Conservation (phyloP, 2,329 filamentous ascomycete genomes). For the Plectosphaerella sp. region DNA sequence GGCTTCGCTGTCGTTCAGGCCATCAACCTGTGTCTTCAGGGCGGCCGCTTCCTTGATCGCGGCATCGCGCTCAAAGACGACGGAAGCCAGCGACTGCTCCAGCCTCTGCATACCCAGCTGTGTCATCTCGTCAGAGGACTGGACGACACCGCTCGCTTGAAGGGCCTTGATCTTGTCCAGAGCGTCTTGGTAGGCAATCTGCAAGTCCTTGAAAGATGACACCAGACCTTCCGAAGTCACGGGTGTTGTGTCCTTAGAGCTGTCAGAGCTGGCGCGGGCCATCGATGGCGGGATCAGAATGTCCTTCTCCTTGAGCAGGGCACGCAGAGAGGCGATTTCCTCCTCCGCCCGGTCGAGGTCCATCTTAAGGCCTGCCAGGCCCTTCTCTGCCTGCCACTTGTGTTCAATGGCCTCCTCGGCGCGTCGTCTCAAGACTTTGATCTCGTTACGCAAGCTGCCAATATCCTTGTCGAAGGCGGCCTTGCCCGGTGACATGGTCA, state of each 20-base stretch:
- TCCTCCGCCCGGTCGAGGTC: conserved; percentile 93
- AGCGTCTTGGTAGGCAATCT: conserved; percentile 64
- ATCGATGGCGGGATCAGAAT: conserved; percentile 63
- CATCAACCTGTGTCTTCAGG: conserved; percentile 58
- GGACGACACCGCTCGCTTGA: conserved; percentile 41
- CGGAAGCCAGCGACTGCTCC: conserved; percentile 63
- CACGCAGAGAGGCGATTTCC: conserved; percentile 80
- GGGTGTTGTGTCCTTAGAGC: conserved; percentile 25
- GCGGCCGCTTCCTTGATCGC: conserved; percentile 60
- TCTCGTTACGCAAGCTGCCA: conserved; percentile 72
- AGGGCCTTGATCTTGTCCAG: conserved; percentile 63
- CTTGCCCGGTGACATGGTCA: conserved; percentile 65
- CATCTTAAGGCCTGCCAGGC: conserved; percentile 85
- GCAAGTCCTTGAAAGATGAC: conserved; percentile 69
- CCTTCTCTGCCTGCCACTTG: conserved; percentile 95
- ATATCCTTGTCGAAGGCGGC: conserved; percentile 84
- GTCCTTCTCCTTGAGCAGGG: conserved; percentile 76
- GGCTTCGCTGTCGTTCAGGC: conserved; percentile 52
- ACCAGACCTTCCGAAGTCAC: conserved; percentile 69
- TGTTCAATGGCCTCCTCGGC: conserved; percentile 93
- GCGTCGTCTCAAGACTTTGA: conserved; percentile 76
- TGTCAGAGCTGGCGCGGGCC: conserved; percentile 27
- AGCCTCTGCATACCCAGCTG: conserved; percentile 59
- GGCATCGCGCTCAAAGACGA: conserved; percentile 68
- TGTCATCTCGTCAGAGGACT: conserved; percentile 50